These are phyloP conservation scores for Dittrichia graveolens DNA, from an alignment of 129 eudicot genomes.

Conservation along the genomic window DNA sequence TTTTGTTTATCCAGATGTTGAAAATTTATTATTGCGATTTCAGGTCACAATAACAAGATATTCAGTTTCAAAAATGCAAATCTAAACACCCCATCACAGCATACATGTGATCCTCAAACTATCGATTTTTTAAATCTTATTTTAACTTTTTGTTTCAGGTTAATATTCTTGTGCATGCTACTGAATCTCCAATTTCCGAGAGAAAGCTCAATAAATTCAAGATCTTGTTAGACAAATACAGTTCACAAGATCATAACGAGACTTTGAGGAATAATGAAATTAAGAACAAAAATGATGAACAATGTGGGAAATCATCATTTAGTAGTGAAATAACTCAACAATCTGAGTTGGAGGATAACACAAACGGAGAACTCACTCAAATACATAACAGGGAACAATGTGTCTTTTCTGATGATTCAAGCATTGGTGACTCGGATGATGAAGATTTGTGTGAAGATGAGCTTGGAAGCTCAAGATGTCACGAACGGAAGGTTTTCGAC, in stretches of 20 bases:
- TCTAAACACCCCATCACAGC: not conserved
- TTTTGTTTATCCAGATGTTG: no score
- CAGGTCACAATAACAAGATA: no score
- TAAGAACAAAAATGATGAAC: constrained; percentile 29
- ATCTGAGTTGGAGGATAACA: constrained; percentile 49
- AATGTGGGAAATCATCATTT: constrained; percentile 53
- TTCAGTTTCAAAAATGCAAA: not conserved
- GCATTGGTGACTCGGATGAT: constrained; percentile 57
- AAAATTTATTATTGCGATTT: no score
- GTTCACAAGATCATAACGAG: constrained; percentile 43
- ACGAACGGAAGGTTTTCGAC: constrained; percentile 34
- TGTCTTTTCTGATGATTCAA: constrained; percentile 45
- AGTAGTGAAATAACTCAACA: constrained; percentile 66
- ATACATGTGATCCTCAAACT: not conserved
- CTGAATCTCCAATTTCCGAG: constrained; percentile 56
- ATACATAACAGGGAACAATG: constrained; percentile 45
- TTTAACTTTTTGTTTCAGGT: constrained; percentile 52
- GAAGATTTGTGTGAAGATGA: constrained; percentile 47
- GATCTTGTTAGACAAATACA: constrained; percentile 49
- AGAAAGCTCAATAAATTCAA: constrained; percentile 60
- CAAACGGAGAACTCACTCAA: constrained; percentile 38
- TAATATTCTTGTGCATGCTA: constrained; percentile 78
- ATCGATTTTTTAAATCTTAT: not conserved
- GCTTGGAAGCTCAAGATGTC: constrained; percentile 41
- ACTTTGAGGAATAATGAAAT: constrained; percentile 27